phyloP scores from a whole-genome alignment of 139 green algal genomes.

The Coccomyxa sp. region DNA sequence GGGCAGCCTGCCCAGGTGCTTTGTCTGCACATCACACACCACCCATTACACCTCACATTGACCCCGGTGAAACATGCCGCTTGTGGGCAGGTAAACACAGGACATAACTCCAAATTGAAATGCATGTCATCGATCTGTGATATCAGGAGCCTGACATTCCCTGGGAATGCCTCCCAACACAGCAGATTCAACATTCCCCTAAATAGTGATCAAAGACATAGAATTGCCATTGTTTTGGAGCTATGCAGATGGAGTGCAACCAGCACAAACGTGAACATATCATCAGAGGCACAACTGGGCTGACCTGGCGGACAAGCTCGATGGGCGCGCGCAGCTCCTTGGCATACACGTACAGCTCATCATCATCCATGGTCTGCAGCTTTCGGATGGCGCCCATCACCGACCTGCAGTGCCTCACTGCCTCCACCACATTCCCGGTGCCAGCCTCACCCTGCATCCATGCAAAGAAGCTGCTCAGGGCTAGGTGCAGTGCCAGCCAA shows the following conservation, averaged over 20 bases:
- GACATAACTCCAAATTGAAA: no score
- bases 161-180: no score
- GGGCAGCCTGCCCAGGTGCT: constrained; percentile 80
- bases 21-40: constrained; percentile 43
- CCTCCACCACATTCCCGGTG: constrained; percentile 98
- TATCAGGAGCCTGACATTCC: no score
- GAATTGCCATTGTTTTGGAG: no score
- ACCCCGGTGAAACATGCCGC: no score
- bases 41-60: neutral
- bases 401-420: constrained; percentile 89
- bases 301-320: constrained; percentile 90
- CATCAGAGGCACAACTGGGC: no score
- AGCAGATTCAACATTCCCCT: no score
- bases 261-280: no score
- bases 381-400: constrained; percentile 92
- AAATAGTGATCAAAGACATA: no score
- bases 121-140: no score
- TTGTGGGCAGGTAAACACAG: neutral
- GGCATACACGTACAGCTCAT: constrained; percentile 98
- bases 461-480: no score
- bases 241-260: no score
- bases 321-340: constrained; percentile 96
- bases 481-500: neutral
- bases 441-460: constrained; percentile 86
- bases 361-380: constrained; percentile 97